A percentile compares a stretch with the other conserved stretches of the same genome.
Conservation (phyloP, 208 protist genomes). For the Porcisia hertigi region DNA sequence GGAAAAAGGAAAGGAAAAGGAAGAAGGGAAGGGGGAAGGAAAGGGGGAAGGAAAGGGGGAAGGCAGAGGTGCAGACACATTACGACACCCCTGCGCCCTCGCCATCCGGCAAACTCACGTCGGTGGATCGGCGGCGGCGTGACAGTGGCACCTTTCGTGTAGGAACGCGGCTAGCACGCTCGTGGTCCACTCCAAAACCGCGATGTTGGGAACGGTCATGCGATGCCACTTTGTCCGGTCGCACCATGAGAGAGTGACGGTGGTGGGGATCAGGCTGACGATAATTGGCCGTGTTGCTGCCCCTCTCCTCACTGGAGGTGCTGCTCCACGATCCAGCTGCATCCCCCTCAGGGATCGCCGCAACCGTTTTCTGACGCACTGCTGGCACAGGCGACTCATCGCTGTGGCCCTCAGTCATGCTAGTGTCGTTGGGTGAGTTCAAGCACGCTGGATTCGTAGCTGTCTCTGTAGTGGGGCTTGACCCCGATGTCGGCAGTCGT, state of each 20-base stretch:
- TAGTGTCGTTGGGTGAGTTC: background rate
- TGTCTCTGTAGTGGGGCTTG: background rate
- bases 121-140: background rate
- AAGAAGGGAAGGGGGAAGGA: background rate
- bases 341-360: background rate
- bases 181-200: constrained; percentile 1
- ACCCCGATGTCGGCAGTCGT: background rate
- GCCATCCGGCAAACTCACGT: background rate
- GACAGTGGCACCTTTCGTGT: background rate
- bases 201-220: background rate
- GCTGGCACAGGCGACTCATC: background rate
- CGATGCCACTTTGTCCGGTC: background rate
- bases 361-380: background rate
- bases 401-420: background rate
- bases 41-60: background rate
- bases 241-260: background rate
- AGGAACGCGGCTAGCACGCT: background rate
- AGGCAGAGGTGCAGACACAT: background rate
- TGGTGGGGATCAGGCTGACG: background rate
- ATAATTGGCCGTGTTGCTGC: background rate
- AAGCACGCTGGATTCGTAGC: background rate
- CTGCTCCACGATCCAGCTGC: background rate
- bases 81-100: background rate
- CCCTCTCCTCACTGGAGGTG: background rate
- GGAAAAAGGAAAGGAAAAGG: background rate